Percentiles rank a stretch among this genome's conserved stretches.
These are phyloP conservation scores for Draba incana DNA, from an alignment of 345 rosid species.

Conservation along the genomic window DNA sequence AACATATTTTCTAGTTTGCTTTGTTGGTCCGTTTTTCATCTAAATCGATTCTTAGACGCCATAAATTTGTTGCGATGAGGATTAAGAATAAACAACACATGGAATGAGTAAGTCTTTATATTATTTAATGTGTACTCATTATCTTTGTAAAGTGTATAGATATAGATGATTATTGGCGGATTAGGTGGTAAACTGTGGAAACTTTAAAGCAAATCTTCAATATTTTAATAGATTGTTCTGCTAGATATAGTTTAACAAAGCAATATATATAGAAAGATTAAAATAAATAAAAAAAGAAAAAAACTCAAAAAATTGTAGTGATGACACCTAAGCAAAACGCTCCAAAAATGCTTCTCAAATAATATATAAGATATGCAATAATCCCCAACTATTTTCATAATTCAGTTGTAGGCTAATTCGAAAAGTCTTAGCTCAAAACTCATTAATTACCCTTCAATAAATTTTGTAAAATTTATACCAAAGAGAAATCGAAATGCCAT, in stretches of 20 bases:
- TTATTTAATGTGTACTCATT: conserved; percentile 3
- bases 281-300: too few species aligned
- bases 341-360: too few species aligned
- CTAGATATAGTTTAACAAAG: conserved; percentile 5
- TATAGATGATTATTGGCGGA: neutral
- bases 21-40: conserved; percentile 43
- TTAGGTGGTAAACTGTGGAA: conserved; percentile 10
- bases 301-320: too few species aligned
- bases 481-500: too few species aligned
- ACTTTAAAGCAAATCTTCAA: neutral
- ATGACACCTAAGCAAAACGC: too few species aligned
- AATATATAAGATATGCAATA: too few species aligned
- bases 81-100: conserved; percentile 19
- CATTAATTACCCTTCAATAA: too few species aligned
- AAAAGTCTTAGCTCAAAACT: too few species aligned
- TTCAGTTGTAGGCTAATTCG: too few species aligned
- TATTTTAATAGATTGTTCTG: neutral
- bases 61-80: conserved; percentile 23
- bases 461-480: too few species aligned
- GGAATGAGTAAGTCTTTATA: conserved; percentile 5
- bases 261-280: neutral
- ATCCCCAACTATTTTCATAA: too few species aligned
- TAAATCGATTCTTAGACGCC: conserved; percentile 42
- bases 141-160: conserved; percentile 17
- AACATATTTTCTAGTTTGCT: conserved; percentile 32